Base-by-base conservation (phyloP, 805 yeast genomes). In the Monosporozyma aerobia region DNA sequence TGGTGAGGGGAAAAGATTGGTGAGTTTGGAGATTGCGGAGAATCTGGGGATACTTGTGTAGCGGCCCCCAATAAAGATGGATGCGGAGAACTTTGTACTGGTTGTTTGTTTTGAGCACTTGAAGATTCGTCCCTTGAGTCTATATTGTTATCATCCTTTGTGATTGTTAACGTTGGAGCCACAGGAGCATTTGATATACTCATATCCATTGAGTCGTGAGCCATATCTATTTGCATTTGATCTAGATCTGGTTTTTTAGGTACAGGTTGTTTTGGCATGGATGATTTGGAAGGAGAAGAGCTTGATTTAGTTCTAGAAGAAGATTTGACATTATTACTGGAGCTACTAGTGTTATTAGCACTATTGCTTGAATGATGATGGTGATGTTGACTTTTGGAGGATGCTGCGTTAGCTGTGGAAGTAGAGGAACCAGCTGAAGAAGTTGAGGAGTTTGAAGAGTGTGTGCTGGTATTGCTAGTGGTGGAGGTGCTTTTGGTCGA, bases 31-130 rank as follows among this genome's bases (percentile, higher is more conserved):
- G 56, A 47, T 5, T 50, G 47, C 23, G 53, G 47, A 14, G 63
- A 59, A 5, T 57, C 49, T 25, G 59, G 56, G 19, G 62, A 58
- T 7, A 63, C 53, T 32, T 45, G 48, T 6, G 48, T 32, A 19
- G 65, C 60, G 8, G 68, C 68, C 13, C 62, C 67, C 10, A 65
- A 52, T 19, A 64, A 52, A 19, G 66, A 55, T 7, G 69, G 69
- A 32, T 63, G 65, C 39, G 44, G 35, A 16, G 48, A 44, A 33
- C 30, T 10, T 50, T 44, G 46, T 44, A 40, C 27, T 11, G 32
- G 10, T 37, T 27, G 32, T 48, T 39, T 48, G 53, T 10, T 47
- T 43, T 44, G 45, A 47, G 8, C 41, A 40, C 14, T 41, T 27
- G 35, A 14, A 2, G 35, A 44, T 14, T 27, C 16, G n/a, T n/a